Base-by-base conservation (phyloP, 2,329 filamentous ascomycete species). In the Cercospora nicotianae region DNA sequence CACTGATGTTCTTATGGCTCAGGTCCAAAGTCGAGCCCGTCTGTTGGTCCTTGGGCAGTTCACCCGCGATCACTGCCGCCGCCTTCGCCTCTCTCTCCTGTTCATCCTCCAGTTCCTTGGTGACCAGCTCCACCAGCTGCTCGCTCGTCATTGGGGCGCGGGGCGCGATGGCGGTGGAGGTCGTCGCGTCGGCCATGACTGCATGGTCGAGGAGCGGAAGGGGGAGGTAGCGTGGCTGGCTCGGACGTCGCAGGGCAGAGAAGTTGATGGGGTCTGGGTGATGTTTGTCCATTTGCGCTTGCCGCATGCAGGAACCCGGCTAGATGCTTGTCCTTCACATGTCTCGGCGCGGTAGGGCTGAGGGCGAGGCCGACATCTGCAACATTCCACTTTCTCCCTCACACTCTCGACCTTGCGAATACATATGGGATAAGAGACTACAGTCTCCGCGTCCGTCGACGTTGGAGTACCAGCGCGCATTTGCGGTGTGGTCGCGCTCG, bases 11-110 rank as follows among this genome's bases (percentile, higher is more conserved):
- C 79, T 90, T 90, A 74, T 91, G 88, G 78, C 91, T 92, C 70
- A 94, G 80, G 79, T 94, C 90, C 73, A 94, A 90, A 33, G 91
- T 94, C 67, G 93, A 87, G 67, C 91, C 91, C 1, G 89, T 87
- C 69, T 77, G 76, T 28, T 72, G 67, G 63, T 75, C 75, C 48
- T 66, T 69, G 55, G 72, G 70, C 66, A 77, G 64, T 42, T 73
- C 74, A 42, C 67, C 74, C 9, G 67, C 68, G 55, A 68, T 70
- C 33, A 68, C 68, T 18, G 72, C 72, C 55, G 71, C 67, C 51
- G 74, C 72, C 42, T 75, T 71, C n/a, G 74, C 74, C 72, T 77
- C 74, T 33, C 74, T 74, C 64, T 77, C 74, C 33, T 74, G 75
- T 69, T 78, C 75, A 45, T 71, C 72, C 26, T 77, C 75, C 53